Base-by-base conservation (phyloP, 2,329 filamentous ascomycete genomes). In the Xylariaceae sp. region DNA sequence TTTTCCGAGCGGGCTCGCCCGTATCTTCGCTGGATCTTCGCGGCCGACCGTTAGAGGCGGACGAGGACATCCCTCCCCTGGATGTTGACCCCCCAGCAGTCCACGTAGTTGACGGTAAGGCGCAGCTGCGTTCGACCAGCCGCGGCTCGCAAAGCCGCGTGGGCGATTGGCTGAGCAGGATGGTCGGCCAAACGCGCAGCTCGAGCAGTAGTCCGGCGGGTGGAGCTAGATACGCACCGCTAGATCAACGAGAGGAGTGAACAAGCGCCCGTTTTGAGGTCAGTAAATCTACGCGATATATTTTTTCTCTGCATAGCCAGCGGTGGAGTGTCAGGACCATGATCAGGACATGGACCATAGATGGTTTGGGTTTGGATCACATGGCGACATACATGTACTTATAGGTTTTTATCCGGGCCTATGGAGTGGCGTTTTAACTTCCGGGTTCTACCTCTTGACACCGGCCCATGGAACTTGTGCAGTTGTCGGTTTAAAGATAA, bases 61-160 rank as follows among this genome's bases (percentile, higher is more conserved):
- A 83, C 4, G 78, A 70, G 48, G 79, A 80, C 6, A 88, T 95
- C 43, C 88, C 88, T 1, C 82, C 84, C 7, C 71, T 96, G 40
- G 80, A 88, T 53, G 85, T 96, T 40, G 81, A 94, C 28, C 85
- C 87, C 4, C 86, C 88, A 1, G 71, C 78, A 34, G 69, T 86
- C 12, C 63, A 69, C 24, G 64, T 70, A 17, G 64, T 69, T 24
- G 63, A 64, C 33, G 59, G 57, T 33, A 74, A 74, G 56, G 62
- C 65, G 3, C 63, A 64, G 37, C 30, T 51, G 12, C 54, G 57
- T 34, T 60, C 57, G 9, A 56, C 59, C 32, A 61, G 59, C 34
- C 53, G 50, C 28, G 55, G 47, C 36, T 59, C 57, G 21, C 51
- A 57, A 31, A 57, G 57, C 15, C 52, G 69, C 40, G 63, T 76